A percentile compares a stretch with the other conserved stretches of the same genome.
Conservation (phyloP, 1,284 basidiomycete species). For the Cryptococcus deneoformans region DNA sequence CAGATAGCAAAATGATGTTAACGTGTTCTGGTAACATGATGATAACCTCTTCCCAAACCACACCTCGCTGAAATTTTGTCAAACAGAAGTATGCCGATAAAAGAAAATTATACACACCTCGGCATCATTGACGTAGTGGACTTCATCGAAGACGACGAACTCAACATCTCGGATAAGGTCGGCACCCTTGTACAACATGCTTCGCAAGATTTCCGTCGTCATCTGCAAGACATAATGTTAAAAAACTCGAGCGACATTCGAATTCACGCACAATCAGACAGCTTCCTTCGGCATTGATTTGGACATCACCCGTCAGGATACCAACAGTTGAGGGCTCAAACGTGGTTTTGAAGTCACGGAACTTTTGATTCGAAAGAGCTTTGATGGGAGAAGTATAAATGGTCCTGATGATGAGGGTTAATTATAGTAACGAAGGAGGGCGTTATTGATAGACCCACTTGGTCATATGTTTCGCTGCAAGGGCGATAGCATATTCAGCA, state of each 20-base stretch:
- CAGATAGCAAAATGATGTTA: constrained; percentile 93
- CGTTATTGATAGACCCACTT: constrained; percentile 56
- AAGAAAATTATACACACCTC: constrained; percentile 61
- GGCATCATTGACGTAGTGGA: constrained; percentile 99
- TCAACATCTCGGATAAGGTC: constrained; percentile 98
- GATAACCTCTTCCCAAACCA: constrained; percentile 99
- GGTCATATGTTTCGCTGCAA: constrained; percentile 98
- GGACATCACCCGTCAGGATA: constrained; percentile 97
- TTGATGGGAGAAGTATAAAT: constrained; percentile 99
- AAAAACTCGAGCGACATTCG: background rate
- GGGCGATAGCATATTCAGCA: constrained; percentile 96
- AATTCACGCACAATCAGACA: constrained; percentile 69
- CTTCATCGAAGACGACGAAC: constrained; percentile 99
- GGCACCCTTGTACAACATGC: constrained; percentile 98
- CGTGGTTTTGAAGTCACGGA: constrained; percentile 96
- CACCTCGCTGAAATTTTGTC: constrained; percentile 67
- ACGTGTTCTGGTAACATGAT: constrained; percentile 98
- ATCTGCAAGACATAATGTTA: constrained; percentile 52
- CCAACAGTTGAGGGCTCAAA: constrained; percentile 91
- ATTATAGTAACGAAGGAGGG: background rate
- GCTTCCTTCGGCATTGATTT: constrained; percentile 97
- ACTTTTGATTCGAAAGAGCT: constrained; percentile 98
- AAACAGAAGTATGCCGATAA: background rate
- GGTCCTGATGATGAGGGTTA: constrained; percentile 58
- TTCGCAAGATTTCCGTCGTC: constrained; percentile 98